Percentiles rank a stretch among this genome's conserved stretches.
These are phyloP conservation scores for Brettanomyces sp. DNA, from an alignment of 805 yeast species.

Conservation along the genomic window DNA sequence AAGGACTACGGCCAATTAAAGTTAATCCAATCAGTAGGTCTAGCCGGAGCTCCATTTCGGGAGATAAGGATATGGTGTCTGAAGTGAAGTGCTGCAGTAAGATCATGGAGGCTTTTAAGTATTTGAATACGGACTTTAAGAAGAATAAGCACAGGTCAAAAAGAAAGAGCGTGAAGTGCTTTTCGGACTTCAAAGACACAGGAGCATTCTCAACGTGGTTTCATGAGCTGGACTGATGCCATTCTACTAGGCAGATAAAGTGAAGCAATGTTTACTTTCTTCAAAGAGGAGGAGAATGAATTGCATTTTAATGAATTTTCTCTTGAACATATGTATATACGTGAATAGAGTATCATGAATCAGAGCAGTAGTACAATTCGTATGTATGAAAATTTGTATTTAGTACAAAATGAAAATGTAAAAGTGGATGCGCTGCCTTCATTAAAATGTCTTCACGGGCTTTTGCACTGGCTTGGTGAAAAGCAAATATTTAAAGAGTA, in stretches of 20 bases:
- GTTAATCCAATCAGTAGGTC: conserved; percentile 17
- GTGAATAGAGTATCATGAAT: too few species aligned
- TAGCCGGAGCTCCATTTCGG: neutral
- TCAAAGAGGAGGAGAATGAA: too few species aligned
- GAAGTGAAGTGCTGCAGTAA: neutral
- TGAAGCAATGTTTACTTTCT: neutral
- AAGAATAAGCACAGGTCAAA: neutral
- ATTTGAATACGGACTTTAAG: neutral
- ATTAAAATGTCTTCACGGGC: too few species aligned
- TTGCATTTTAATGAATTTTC: too few species aligned
- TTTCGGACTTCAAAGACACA: neutral
- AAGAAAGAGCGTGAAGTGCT: neutral
- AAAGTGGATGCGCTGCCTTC: too few species aligned
- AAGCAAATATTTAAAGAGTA: neutral
- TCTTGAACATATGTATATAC: too few species aligned
- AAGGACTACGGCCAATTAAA: conserved; percentile 21
- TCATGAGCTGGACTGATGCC: neutral
- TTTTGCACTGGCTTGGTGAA: neutral
- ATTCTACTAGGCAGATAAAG: too few species aligned
- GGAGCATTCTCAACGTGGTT: neutral
- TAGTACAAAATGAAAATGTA: too few species aligned
- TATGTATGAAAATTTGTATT: too few species aligned
- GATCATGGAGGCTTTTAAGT: neutral
- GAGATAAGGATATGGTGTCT: neutral
- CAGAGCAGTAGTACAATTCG: too few species aligned